These are phyloP conservation scores for Maudiozyma serrabonitensis DNA, from an alignment of 805 yeast genomes.

Conservation along the genomic window DNA sequence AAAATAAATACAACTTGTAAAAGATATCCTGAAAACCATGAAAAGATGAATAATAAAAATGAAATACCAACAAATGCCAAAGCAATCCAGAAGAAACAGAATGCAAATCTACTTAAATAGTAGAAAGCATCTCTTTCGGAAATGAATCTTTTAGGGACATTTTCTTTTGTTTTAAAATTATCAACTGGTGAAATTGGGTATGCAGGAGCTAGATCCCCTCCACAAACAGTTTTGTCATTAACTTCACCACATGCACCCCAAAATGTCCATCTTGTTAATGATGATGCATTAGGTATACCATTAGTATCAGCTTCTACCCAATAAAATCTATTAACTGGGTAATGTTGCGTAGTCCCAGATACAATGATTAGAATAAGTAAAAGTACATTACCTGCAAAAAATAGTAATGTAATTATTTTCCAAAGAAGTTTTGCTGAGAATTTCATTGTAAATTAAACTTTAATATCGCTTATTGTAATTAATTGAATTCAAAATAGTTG, in stretches of 20 bases:
- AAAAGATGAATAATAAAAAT: slow-evolving; percentile 43
- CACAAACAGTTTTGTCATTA: slow-evolving; percentile 14
- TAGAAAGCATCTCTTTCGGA: slow-evolving; percentile 46
- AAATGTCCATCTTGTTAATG: slow-evolving; percentile 65
- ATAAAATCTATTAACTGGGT: slow-evolving; percentile 57
- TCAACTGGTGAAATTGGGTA: slow-evolving; percentile 67
- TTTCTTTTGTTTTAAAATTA: slow-evolving; percentile 47
- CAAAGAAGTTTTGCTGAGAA: not conserved
- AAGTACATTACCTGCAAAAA: slow-evolving; percentile 35
- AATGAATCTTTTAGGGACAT: slow-evolving; percentile 46
- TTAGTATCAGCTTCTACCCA: slow-evolving; percentile 66
- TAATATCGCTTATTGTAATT: not conserved
- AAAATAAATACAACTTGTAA: slow-evolving; percentile 47
- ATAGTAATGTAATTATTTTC: slow-evolving; percentile 18
- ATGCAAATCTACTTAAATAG: slow-evolving; percentile 57
- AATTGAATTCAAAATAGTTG: not conserved
- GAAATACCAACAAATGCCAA: slow-evolving; percentile 56
- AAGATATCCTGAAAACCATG: slow-evolving; percentile 46
- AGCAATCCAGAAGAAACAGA: slow-evolving; percentile 51
- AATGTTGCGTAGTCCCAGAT: slow-evolving; percentile 50
- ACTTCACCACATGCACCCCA: slow-evolving; percentile 56
- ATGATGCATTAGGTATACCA: slow-evolving; percentile 38
- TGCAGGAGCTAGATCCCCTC: slow-evolving; percentile 44
- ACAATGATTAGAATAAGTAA: slow-evolving; percentile 48
- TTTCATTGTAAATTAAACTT: not conserved